A percentile compares a stretch with the other conserved stretches of the same genome.
These are phyloP conservation scores for Knufia fluminis DNA, from an alignment of 2,329 filamentous ascomycete genomes.

Conservation along the genomic window DNA sequence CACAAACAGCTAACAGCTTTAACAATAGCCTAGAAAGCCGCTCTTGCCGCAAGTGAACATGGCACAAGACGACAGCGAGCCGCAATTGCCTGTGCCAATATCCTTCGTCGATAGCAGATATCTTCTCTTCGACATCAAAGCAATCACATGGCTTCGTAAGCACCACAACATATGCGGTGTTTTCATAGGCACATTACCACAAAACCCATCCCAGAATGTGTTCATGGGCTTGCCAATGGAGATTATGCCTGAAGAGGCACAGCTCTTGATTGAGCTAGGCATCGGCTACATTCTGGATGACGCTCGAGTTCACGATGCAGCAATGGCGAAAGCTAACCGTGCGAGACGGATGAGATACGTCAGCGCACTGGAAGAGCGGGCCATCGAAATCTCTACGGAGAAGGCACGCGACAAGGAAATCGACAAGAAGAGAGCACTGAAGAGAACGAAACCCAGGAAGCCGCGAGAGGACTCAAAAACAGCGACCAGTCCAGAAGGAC, in stretches of 20 bases:
- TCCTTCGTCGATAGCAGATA: conserved; percentile 72
- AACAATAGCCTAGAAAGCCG: not conserved
- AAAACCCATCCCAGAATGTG: conserved; percentile 88
- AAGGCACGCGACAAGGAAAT: conserved; percentile 41
- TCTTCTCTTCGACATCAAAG: conserved; percentile 79
- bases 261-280: conserved; percentile 66
- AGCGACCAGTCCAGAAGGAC: too few relatives aligned
- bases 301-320: conserved; percentile 56
- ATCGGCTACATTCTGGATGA: conserved; percentile 77
- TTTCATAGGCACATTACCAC: conserved; percentile 76
- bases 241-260: conserved; percentile 82
- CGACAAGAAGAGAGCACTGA: conserved; percentile 41
- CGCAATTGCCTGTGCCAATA: conserved; percentile 60
- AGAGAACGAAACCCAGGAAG: conserved; percentile 26
- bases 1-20: not conserved
- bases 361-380: conserved; percentile 44
- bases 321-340: conserved; percentile 50
- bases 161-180: conserved; percentile 78
- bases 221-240: conserved; percentile 84
- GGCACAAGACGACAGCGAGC: conserved; percentile 27
- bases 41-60: conserved; percentile 17
- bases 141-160: conserved; percentile 67
- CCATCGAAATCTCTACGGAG: conserved; percentile 41
- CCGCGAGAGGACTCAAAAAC: not conserved
- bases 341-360: conserved; percentile 55